Evolutionary conservation across 768 basidiomycete species (phyloP), one percentile per base, ranked within the genome.

Genomic region (Exidia glandulosa): DNA sequence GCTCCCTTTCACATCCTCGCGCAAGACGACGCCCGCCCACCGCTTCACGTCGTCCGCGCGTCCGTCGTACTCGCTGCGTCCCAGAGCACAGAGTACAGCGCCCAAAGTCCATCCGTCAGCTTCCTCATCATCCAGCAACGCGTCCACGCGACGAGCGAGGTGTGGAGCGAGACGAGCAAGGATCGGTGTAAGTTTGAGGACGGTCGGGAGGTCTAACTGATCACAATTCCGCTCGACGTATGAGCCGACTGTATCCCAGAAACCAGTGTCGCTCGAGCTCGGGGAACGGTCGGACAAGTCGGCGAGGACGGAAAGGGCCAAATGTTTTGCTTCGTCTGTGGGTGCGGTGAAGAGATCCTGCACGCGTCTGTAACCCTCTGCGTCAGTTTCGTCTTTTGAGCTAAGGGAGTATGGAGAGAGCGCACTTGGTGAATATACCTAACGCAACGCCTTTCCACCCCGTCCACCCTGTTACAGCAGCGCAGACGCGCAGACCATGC

Each of bases 381-480:
- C 23, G 41, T 45, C 41, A 45, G 41, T 19, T 45, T 14, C 36
- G 19, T 10, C 12, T 19, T 14, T 23, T 19, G 16, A 14, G 16
- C 16, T 5, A 45, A 5, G 16, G 16, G 23, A 5, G 23, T 19
- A 23, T 5, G 41, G 6, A 14, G 16, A 45, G 16, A 45, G n/a
- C 41, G 41, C 41, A 45, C 41, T 45, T 45, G 41, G 41, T 19
- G 41, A 89, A 66, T 13, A 77, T 70, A 1, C 88, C 85, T 2
- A 85, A 67, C 14, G 80, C 86, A 10, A 90, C 69, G 32, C 82
- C 73, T 67, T 83, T 88, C 88, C 88, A 91, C 2, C 88, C 90
- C 23, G 82, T 81, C 87, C 88, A 92, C 0, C 76, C 76, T 3
- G 85, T 70, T 55, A 86, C 84, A 2, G 84, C 77, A 6, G 91